Evolutionary conservation across 371 early-diverging fungal species (phyloP).

Genomic region (Zopfochytrium polystomum): DNA sequence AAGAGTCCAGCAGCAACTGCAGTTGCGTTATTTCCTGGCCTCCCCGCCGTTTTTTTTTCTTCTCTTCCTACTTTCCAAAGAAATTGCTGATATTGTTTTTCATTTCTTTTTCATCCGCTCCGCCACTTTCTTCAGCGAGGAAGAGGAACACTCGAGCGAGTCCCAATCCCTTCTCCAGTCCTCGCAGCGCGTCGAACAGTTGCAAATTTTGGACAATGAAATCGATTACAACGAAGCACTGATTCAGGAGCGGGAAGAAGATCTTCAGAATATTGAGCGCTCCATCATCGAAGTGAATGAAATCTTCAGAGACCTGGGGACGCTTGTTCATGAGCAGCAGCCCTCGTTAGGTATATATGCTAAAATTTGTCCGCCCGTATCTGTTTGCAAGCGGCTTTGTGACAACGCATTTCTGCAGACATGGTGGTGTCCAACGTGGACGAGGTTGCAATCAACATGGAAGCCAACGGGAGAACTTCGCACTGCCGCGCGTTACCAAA

Average conservation of each 20-base stretch:
- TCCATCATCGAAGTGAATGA: too few relatives aligned
- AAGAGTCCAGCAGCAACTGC: conserved; percentile 51
- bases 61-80: not conserved
- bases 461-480: conserved; percentile 75
- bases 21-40: conserved; percentile 4
- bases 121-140: conserved; percentile 37
- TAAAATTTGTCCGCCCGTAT: too few relatives aligned
- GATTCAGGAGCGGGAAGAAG: conserved; percentile 89
- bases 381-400: too few relatives aligned
- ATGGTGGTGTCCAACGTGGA: conserved; percentile 87
- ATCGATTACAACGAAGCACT: conserved; percentile 88
- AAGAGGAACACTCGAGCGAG: conserved; percentile 48
- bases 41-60: not conserved
- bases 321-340: conserved; percentile 93
- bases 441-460: conserved; percentile 71
- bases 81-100: not conserved
- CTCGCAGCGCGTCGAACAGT: conserved; percentile 51
- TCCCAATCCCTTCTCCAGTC: conserved; percentile 59
- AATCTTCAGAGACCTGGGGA: conserved; percentile 89
- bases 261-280: conserved; percentile 88
- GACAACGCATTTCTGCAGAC: too few relatives aligned
- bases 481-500: conserved; percentile 76
- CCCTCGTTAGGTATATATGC: conserved; percentile 84
- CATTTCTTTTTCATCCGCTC: not conserved
- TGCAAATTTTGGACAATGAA: conserved; percentile 81